Conservation (phyloP, 257 asterid species). For the Solanum virginianum region DNA sequence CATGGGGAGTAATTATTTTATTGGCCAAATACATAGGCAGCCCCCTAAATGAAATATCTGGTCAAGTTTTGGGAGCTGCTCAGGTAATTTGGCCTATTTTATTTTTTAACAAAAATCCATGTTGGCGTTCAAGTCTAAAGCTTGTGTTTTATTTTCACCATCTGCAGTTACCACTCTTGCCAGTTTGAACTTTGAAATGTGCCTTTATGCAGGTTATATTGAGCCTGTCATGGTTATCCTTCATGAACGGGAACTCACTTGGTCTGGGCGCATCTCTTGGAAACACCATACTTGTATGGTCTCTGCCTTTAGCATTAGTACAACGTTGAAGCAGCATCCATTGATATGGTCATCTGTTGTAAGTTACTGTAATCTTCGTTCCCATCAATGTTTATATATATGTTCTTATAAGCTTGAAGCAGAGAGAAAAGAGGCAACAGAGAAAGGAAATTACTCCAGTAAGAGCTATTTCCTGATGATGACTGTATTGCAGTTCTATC, state of each 20-base stretch:
- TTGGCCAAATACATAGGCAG: background rate
- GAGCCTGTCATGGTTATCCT: constrained; percentile 97
- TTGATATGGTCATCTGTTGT: constrained; percentile 92
- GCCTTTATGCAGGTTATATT: constrained; percentile 61
- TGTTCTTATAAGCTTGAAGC: background rate
- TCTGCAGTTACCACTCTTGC: background rate
- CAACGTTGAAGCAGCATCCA: constrained; percentile 89
- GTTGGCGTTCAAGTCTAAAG: background rate
- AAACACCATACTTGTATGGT: constrained; percentile 86
- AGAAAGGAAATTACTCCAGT: background rate
- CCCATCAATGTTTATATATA: background rate
- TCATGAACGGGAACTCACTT: constrained; percentile 88
- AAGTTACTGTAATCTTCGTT: constrained; percentile 11
- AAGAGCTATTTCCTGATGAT: background rate
- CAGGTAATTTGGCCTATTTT: background rate
- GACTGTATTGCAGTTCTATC: background rate
- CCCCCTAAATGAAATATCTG: background rate
- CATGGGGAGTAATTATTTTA: background rate
- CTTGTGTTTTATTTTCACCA: background rate
- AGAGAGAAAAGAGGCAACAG: background rate
- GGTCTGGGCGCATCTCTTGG: constrained; percentile 96
- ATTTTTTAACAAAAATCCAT: background rate
- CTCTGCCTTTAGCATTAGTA: constrained; percentile 92
- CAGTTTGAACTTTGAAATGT: background rate
- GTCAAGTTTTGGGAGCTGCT: background rate